Base-by-base conservation (phyloP, 2,329 filamentous ascomycete genomes). In the Atkinsonella hypoxylon region DNA sequence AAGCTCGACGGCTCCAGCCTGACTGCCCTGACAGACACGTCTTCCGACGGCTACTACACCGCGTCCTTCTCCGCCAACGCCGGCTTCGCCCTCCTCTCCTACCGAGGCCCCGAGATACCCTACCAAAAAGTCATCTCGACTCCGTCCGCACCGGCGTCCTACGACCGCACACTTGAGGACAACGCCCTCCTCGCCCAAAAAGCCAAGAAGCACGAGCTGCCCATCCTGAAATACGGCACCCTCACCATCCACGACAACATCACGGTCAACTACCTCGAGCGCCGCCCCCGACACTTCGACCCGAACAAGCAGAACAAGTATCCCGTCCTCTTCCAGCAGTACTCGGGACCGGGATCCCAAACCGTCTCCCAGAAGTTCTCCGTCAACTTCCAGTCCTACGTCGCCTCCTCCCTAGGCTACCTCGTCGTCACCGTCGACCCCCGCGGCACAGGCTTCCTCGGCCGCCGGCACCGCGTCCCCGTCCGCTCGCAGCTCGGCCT, bases 391-490 rank as follows among this genome's bases (percentile, higher is more conserved):
- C 89, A 97, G 63, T 79, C 88, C 7, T 97, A 93, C 63, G 73
- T 96, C 41, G 89, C 93, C 32, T 85, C 88, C 0, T 81, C 74
- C 18, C 77, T 98, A 1, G 91, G 89, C 41, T 98, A 98, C 68
- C 77, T 98, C 48, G 91, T 96, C 38, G 85, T 98, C 46, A 97
- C 91, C 0, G 85, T 98, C 30, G 93, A 98, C 64, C 89, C 89
- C 17, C 83, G 91, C 47, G 93, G 93, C 41, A 98, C 93, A 0
- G 93, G 94, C 36, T 95, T 82, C 68, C 85, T 87, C 45, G 93
- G 93, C 32, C 86, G 94, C 59, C 79, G 85, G 65, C 82, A 88
- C 51, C 85, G 93, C 47, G 89, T 89, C 50, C 77, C 87, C 49
- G 80, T 95, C 51, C 84, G 91, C 52, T 87, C 85, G 49, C 83